Percentiles rank a stretch among this genome's conserved stretches.
These are phyloP conservation scores for Trypanosoma conorhini DNA, from an alignment of 208 protist species.

Conservation along the genomic window DNA sequence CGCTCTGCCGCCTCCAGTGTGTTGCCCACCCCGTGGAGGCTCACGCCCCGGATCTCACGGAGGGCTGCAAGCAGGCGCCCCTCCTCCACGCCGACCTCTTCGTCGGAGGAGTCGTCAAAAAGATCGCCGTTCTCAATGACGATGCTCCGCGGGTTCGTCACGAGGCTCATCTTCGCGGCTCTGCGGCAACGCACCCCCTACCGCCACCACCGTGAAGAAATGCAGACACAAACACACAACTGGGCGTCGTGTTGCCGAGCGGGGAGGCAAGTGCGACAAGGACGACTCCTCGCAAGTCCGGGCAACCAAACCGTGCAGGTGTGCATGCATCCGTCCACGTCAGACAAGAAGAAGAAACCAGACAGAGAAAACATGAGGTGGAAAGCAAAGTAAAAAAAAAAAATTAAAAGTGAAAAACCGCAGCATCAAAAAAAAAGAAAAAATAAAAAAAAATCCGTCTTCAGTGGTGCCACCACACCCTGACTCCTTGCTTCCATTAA, in stretches of 20 bases:
- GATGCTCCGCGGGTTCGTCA: slow-evolving; percentile 35
- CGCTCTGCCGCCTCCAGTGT: neutral
- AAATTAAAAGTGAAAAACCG: slow-evolving; percentile 1
- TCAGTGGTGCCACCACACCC: neutral
- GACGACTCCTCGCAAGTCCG: neutral
- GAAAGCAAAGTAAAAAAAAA: slow-evolving; percentile 10
- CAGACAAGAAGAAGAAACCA: neutral
- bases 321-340: neutral
- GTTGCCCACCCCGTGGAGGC: neutral
- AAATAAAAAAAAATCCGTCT: neutral
- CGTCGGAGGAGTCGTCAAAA: slow-evolving; percentile 14
- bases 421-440: slow-evolving; percentile 7
- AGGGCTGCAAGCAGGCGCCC: slow-evolving; percentile 25
- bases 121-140: slow-evolving; percentile 27
- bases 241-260: neutral
- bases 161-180: slow-evolving; percentile 51
- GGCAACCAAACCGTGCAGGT: neutral
- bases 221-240: neutral
- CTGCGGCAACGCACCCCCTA: neutral
- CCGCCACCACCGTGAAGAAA: neutral
- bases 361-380: slow-evolving; percentile 3
- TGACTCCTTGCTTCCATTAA: neutral
- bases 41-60: neutral
- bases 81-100: slow-evolving; percentile 17
- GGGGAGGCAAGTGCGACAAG: neutral